Base-by-base conservation (phyloP, 768 basidiomycete genomes). In the Crepidotus variabilis region DNA sequence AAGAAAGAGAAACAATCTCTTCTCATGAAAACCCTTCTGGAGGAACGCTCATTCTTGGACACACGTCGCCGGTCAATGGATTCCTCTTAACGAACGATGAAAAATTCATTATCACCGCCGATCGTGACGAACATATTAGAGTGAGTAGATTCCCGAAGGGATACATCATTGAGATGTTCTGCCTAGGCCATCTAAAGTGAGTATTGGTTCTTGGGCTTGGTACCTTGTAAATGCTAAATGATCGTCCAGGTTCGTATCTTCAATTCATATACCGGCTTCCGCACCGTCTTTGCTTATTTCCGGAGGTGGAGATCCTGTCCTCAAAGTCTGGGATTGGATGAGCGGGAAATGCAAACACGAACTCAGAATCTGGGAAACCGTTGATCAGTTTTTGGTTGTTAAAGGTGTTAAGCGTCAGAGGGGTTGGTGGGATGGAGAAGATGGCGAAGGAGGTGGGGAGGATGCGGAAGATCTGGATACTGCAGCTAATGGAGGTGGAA, bases 41-140 rank as follows among this genome's bases (percentile, higher is more conserved):
- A 22, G 90, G 89, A 39, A 73, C 78, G 8, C 84, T 92, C 52
- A 70, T 94, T 36, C 75, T 96, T 0, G 96, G 97, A 8, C 97
- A 99, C 66, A 85, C 89, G 1, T 97, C 94, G 11, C 82, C 92
- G 43, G 71, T 98, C 56, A 96, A 88, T 10, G 71, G 79, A 0
- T 87, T 90, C 68, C 64, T 87, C 46, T 80, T 96, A 54, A 81
- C 86, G 0, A 67, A 70, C 0, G 86, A 91, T 64, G 84, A 87
- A 62, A 79, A 78, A 52, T 86, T 79, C 65, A 86, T 99, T 64
- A 80, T 98, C 60, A 93, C 94, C 0, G 88, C 92, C 0, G 97
- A 98, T 66, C 75, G 97, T 47, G 97, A 99, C 65, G 97, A 98
- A 67, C 97, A 98, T 66, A 88, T 99, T 51, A 80, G 97, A 53